Percentiles rank a stretch among this genome's conserved stretches.
These are phyloP conservation scores for Penicillium alfredii DNA, from an alignment of 495 filamentous ascomycete species.

Conservation along the genomic window DNA sequence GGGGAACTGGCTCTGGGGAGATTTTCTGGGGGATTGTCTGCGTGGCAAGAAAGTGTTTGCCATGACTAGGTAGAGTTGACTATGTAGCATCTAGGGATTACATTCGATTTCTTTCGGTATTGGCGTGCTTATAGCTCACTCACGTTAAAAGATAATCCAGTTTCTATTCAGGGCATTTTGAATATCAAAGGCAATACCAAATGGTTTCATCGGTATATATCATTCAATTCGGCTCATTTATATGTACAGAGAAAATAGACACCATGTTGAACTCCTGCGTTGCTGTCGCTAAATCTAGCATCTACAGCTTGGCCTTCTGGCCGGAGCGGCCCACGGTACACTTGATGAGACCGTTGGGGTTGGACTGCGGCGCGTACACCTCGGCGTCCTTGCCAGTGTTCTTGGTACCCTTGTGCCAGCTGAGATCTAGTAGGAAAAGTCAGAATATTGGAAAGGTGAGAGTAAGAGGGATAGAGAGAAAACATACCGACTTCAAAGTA, in stretches of 20 bases:
- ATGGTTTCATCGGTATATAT: too few relatives aligned
- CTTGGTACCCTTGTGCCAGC: constrained; percentile 95
- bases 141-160: too few relatives aligned
- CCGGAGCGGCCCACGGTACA: constrained; percentile 72
- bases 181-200: too few relatives aligned
- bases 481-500: constrained; percentile 90
- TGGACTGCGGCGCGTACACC: constrained; percentile 88
- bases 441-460: constrained; percentile 18
- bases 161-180: too few relatives aligned
- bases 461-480: not conserved
- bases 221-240: too few relatives aligned
- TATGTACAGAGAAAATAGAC: not conserved
- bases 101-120: too few relatives aligned
- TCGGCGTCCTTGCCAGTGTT: constrained; percentile 97
- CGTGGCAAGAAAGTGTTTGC: constrained; percentile 11
- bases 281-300: not conserved
- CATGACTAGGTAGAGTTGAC: too few relatives aligned
- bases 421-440: constrained; percentile 64
- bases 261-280: not conserved
- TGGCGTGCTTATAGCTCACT: too few relatives aligned
- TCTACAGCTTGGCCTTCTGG: constrained; percentile 39
- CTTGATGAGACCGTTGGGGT: constrained; percentile 93
- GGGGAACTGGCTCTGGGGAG: constrained; percentile 11
- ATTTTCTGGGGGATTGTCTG: constrained; percentile 3
- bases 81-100: too few relatives aligned